Base-by-base conservation (phyloP, 352 stramenopile species). In the Phytophthora agathidicida region DNA sequence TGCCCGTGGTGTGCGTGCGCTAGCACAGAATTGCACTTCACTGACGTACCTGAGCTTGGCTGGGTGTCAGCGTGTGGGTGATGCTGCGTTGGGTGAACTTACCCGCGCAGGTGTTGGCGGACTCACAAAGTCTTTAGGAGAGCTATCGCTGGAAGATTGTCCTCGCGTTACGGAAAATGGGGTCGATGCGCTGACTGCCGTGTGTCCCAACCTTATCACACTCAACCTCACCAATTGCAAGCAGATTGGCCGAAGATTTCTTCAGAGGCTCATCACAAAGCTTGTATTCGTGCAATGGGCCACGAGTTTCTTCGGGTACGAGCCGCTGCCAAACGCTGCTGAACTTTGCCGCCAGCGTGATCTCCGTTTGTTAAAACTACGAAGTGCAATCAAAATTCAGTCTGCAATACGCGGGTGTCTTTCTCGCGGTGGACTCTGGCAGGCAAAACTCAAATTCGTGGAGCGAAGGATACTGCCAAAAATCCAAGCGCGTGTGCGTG, bases 261-360 rank as follows among this genome's bases (percentile, higher is more conserved):
- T 97, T 1, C 84, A 94, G 39, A 55, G 68, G 17, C 63, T 96
- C 13, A 71, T 94, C 30, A 55, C 73, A 7, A 78, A 81, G 35
- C 82, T 97, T 23, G 77, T 77, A 46, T 94, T 96, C 41, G 88
- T 96, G 23, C 80, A 97, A 48, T 91, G 82, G 73, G 80, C 87
- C 3, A 75, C 58, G n/a, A 75, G 54, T 11, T 96, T 92, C 55
- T 88, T 95, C 35, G 89, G 89, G n/a, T 94, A 91, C 37, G 79
- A 94, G 50, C 87, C 88, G 6, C 68, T 94, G 3, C 85, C 86
- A 7, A 90, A 97, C 45, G 89, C 89, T 23, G 61, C 80, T 5
- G 76, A 93, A 44, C 65, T 96, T 11, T 89, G 81, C 27, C 57
- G 56, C 2, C 64, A 90, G 38, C 80, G 85, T 6, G 86, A 96